A percentile compares a stretch with the other conserved stretches of the same genome.
phyloP scores from a whole-genome alignment of 306 rosid species.

The Cucumis hystrix region DNA sequence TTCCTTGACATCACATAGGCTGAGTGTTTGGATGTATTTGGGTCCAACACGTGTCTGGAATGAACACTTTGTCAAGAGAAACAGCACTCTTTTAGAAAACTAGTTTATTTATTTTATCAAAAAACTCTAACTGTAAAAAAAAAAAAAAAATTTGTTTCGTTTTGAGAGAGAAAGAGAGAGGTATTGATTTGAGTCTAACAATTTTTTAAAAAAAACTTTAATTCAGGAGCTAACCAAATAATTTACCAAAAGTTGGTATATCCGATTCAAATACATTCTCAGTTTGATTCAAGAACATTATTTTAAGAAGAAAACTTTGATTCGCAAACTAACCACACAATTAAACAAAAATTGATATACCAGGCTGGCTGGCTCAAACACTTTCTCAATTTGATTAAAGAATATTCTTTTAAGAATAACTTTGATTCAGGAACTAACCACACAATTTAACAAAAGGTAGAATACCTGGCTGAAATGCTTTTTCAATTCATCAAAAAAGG shows the following conservation, averaged over 20 bases:
- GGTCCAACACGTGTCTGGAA: neutral
- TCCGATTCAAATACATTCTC: conserved; percentile 48
- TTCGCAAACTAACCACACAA: neutral
- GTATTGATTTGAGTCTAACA: neutral
- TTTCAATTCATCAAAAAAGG: conserved; percentile 44
- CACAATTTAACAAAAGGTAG: conserved; percentile 6
- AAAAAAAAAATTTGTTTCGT: too few relatives aligned
- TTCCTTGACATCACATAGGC: neutral
- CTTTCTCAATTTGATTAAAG: conserved; percentile 22
- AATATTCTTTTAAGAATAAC: neutral
- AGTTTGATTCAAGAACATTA: conserved; percentile 4
- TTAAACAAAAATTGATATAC: conserved; percentile 21
- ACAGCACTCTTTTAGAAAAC: neutral
- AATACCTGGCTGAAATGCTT: conserved; percentile 51
- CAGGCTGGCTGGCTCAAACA: conserved; percentile 50
- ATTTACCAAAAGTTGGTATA: conserved; percentile 13
- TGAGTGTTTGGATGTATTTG: neutral
- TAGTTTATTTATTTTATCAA: neutral
- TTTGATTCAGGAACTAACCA: neutral
- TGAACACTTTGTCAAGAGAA: neutral
- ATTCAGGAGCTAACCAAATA: neutral
- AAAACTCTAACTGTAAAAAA: neutral
- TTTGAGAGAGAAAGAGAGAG: neutral
- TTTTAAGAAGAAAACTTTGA: neutral
- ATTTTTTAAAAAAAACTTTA: neutral